A percentile compares a stretch with the other conserved stretches of the same genome.
Conservation (phyloP, 768 basidiomycete species). For the Termitomyces sp. region DNA sequence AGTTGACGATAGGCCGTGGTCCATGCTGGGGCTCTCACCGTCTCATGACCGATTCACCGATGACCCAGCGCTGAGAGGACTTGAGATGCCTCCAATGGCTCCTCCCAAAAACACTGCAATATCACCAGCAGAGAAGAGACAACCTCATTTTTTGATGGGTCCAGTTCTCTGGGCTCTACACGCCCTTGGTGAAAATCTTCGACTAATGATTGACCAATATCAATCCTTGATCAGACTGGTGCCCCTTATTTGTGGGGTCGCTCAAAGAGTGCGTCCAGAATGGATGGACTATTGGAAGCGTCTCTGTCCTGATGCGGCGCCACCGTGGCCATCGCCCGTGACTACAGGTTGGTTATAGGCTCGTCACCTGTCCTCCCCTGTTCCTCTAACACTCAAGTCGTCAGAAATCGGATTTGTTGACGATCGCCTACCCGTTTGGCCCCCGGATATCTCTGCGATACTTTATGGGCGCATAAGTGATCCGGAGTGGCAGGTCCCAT, state of each 20-base stretch:
- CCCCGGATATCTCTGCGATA: conserved; percentile 70
- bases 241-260: conserved; percentile 58
- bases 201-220: conserved; percentile 52
- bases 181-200: conserved; percentile 67
- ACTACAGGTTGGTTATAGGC: conserved; percentile 32
- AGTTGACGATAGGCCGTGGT: conserved; percentile 36
- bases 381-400: not conserved
- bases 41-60: conserved; percentile 48
- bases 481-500: conserved; percentile 62
- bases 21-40: conserved; percentile 35
- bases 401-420: conserved; percentile 48
- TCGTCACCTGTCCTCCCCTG: not conserved
- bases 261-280: conserved; percentile 64
- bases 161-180: conserved; percentile 73
- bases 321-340: conserved; percentile 52
- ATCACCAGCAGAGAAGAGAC: conserved; percentile 16
- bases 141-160: conserved; percentile 43
- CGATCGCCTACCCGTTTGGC: conserved; percentile 70
- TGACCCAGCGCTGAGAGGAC: conserved; percentile 48
- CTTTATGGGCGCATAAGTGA: conserved; percentile 56
- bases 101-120: conserved; percentile 13
- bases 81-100: conserved; percentile 28
- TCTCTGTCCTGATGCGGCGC: conserved; percentile 57
- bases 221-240: conserved; percentile 51
- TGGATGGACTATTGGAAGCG: conserved; percentile 95